These are phyloP conservation scores for Melanomma pulvis-pyrius DNA, from an alignment of 495 filamentous ascomycete genomes.

Conservation along the genomic window DNA sequence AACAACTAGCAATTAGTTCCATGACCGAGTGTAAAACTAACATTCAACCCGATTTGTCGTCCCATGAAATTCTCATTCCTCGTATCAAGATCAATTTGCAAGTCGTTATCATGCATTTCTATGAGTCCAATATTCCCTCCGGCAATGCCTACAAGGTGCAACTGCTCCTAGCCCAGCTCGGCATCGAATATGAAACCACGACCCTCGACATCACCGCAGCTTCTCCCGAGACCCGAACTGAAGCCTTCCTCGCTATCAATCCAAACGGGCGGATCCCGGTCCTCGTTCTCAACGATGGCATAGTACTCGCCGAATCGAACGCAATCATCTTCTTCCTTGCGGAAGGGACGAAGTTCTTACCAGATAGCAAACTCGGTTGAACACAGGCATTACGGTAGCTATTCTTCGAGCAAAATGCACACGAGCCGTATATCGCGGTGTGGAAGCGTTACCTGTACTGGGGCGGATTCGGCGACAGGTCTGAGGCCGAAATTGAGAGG, in stretches of 20 bases:
- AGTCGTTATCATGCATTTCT: conserved; percentile 11
- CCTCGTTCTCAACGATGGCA: conserved; percentile 22
- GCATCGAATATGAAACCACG: conserved; percentile 12
- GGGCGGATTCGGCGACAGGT: background rate
- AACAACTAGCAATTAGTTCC: background rate
- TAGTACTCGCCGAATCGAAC: conserved; percentile 10
- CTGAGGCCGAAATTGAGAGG: background rate
- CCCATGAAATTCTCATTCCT: too few species aligned
- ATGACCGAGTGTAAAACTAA: background rate
- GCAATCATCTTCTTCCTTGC: conserved; percentile 24
- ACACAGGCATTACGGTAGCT: conserved; percentile 15
- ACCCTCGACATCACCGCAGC: conserved; percentile 7
- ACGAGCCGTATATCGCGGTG: conserved; percentile 17
- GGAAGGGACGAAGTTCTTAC: conserved; percentile 1
- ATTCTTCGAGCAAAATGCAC: conserved; percentile 23
- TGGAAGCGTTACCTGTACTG: conserved; percentile 11
- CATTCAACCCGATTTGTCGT: too few species aligned
- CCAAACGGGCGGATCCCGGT: conserved; percentile 18
- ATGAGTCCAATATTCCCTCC: conserved; percentile 24
- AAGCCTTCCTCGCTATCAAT: conserved; percentile 11
- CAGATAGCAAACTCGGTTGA: background rate
- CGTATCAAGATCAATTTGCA: background rate
- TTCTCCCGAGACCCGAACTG: conserved; percentile 10
- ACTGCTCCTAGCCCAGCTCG: conserved; percentile 10
- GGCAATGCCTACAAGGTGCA: conserved; percentile 24